Base-by-base conservation (phyloP, 2,329 filamentous ascomycete species). In the Clonostachys sp. region DNA sequence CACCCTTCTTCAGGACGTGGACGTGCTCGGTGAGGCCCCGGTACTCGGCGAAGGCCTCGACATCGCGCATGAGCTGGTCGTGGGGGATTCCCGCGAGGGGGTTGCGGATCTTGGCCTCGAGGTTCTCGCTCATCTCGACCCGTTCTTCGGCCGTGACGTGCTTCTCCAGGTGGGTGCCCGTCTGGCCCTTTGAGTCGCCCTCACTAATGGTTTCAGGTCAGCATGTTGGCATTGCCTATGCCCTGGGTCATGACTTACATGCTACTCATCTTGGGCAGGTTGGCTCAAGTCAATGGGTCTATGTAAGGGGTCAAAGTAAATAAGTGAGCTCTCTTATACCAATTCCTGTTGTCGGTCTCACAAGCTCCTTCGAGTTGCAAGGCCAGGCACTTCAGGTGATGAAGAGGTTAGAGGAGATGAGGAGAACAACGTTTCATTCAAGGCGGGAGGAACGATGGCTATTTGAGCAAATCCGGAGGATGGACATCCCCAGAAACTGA, bases 21-120 rank as follows among this genome's bases (percentile, higher is more conserved):
- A 80, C 46, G 51, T 85, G 74, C 48, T 85, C 78, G 8, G 64
- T 63, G n/a, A 90, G 72, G n/a, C 73, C 73, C 53, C 83, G 74
- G 33, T 77, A 66, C 12, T 70, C 63, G 38, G 81, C 83, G 58
- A 85, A 87, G 18, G 63, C 63, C 35, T 79, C 72, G n/a, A 83
- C 83, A 56, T 84, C 74, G 34, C 63, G 61, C 64, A 83, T 72
- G n/a, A 83, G 72, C 46, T 75, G 64, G 5, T 71, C 66, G 42
- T 68, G 71, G 8, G 78, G 68, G 46, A 83, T 74, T 13, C 72
- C 72, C 42, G 68, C 65, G 34, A 75, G 65, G 20, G 73, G 73
- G 49, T 75, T 75, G 51, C 66, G 67, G 39, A 47, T 42, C 70
- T 60, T 73, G 48, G 71, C 70, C 50, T 70, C 61, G n/a, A 73